phyloP scores from a whole-genome alignment of 2,329 filamentous ascomycete genomes.

The Acrocalymma vagum region DNA sequence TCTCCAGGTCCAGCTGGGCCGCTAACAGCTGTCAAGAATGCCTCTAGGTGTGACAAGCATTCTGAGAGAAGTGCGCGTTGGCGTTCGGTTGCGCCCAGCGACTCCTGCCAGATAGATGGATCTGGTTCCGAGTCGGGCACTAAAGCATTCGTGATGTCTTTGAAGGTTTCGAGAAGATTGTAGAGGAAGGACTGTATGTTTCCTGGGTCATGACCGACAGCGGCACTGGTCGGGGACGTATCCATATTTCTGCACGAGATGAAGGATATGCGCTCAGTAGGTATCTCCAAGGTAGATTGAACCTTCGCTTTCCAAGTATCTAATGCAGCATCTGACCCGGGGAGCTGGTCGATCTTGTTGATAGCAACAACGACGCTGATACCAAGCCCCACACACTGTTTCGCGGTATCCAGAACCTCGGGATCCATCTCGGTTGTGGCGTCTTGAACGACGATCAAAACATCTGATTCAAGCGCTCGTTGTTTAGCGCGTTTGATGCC shows the following conservation, averaged over 20 bases:
- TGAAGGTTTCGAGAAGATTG: slow-evolving; percentile 73
- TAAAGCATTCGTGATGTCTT: slow-evolving; percentile 69
- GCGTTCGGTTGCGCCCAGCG: slow-evolving; percentile 88
- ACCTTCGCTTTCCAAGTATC: slow-evolving; percentile 31
- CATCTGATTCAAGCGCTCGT: slow-evolving; percentile 82
- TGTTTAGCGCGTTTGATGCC: slow-evolving; percentile 87
- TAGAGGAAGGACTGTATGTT: slow-evolving; percentile 74
- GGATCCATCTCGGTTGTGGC: slow-evolving; percentile 75
- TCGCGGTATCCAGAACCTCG: slow-evolving; percentile 64
- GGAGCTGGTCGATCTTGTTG: slow-evolving; percentile 67
- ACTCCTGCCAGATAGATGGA: slow-evolving; percentile 77
- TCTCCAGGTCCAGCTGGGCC: neutral
- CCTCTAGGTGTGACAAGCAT: slow-evolving; percentile 75
- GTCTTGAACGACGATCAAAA: slow-evolving; percentile 75
- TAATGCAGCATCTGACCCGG: slow-evolving; percentile 35
- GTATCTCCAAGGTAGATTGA: slow-evolving; percentile 27
- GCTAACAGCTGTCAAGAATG: slow-evolving; percentile 71
- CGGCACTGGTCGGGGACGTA: slow-evolving; percentile 5
- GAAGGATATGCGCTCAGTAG: slow-evolving; percentile 59
- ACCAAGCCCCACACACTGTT: slow-evolving; percentile 57
- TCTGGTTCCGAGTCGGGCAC: slow-evolving; percentile 57
- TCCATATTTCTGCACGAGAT: slow-evolving; percentile 77
- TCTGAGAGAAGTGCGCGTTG: slow-evolving; percentile 82
- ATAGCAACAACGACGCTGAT: slow-evolving; percentile 66
- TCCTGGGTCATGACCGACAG: slow-evolving; percentile 60